Evolutionary conservation across 805 yeast species (phyloP), one percentile per base, ranked within the genome.

Genomic region (Saccharomycopsis fibuligera): DNA sequence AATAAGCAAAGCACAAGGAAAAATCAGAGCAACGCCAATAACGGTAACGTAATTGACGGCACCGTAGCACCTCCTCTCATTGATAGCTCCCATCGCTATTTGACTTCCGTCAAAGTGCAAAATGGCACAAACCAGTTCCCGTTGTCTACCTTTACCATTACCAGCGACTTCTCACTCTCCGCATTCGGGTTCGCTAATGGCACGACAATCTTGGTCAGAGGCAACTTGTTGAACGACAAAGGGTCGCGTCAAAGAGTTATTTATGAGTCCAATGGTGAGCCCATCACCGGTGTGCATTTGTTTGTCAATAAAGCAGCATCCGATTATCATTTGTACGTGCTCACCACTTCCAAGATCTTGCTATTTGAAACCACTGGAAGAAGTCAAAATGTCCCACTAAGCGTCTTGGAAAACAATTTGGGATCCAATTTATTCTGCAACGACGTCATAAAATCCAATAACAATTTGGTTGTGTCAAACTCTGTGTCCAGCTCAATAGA

Each of bases 161-260:
- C 80, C 14, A 56, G 63, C 1, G 80, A 76, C 51, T 75, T 82
- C 52, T 73, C 86, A 2, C 76, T 86, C 30, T 62, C 84, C 4
- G 90, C 85, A 0, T 66, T 86, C 41, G 96, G 96, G 0, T 86
- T 79, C 57, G 83, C 90, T 12, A 83, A 89, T 62, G 99, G 99
- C 2, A 73, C 79, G 19, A 88, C 90, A 2, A 68, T 90, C 2
- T 67, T 90, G 5, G 77, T 90, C 0, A 68, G 98, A 54, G 99
- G 99, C 6, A 98, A 93, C 62, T 63, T 93, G 29, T 56, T 87
- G 5, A 78, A 89, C 57, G 99, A 93, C 60, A 69, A 96, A 50
- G 98, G 98, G 0, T 80, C 96, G 8, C 77, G 93, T 55, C 98
- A 91, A 59, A 69, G 97, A 25, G 62, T 83, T 0, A 80, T 90